A percentile compares a stretch with the other conserved stretches of the same genome.
phyloP scores from a whole-genome alignment of 2,329 filamentous ascomycete genomes.

The Phyllosticta capitalensis region DNA sequence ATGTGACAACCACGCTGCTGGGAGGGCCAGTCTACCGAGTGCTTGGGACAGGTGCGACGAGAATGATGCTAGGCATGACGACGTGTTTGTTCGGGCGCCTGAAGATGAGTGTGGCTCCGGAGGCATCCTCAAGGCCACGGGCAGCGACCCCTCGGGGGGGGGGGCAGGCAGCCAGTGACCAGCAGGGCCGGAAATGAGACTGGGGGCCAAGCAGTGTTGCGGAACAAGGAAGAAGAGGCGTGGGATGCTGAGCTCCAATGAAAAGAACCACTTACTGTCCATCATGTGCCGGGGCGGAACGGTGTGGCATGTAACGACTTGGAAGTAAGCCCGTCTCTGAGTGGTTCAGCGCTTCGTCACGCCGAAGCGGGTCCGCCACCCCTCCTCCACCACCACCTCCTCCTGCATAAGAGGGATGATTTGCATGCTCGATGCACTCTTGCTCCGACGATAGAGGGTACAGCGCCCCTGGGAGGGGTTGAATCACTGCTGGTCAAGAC shows the following conservation, averaged over 20 bases:
- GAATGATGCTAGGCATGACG: constrained; percentile 25
- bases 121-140: constrained; percentile 1
- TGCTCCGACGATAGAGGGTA: constrained; percentile 35
- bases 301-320: constrained; percentile 42
- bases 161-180: constrained; percentile 7
- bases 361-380: constrained; percentile 41
- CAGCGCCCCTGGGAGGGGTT: constrained; percentile 34
- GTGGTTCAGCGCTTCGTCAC: constrained; percentile 41
- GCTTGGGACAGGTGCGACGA: constrained; percentile 29
- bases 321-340: constrained; percentile 35
- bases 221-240: constrained; percentile 16
- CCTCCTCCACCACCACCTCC: constrained; percentile 17
- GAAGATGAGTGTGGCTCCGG: constrained; percentile 13
- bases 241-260: constrained; percentile 25
- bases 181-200: constrained; percentile 1
- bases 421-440: constrained; percentile 39
- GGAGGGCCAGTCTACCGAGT: constrained; percentile 29
- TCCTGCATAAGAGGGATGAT: constrained; percentile 35
- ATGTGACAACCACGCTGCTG: constrained; percentile 32
- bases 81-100: constrained; percentile 30
- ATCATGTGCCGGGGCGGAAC: constrained; percentile 40
- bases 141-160: constrained; percentile 4
- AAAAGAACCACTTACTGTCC: constrained; percentile 42
- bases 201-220: constrained; percentile 20
- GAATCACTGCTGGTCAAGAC: constrained; percentile 33